phyloP scores from a whole-genome alignment of 768 basidiomycete species.

The Kwoniella shandongensis region DNA sequence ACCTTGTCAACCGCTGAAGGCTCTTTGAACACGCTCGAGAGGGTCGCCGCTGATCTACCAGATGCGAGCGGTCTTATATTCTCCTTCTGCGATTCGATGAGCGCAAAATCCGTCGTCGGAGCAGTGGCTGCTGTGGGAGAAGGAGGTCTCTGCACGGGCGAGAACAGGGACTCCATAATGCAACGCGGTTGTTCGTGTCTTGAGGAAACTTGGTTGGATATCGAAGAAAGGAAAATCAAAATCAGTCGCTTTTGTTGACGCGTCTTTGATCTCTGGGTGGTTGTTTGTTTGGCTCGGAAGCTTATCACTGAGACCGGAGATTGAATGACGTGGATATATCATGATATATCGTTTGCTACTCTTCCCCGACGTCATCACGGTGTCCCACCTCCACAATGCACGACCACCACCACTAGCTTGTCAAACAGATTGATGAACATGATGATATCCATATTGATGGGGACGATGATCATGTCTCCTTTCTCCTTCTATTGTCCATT shows the following conservation, averaged over 20 bases:
- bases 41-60: constrained; percentile 57
- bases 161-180: constrained; percentile 28
- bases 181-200: background rate
- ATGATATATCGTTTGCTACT: background rate
- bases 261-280: background rate
- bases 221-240: constrained; percentile 8
- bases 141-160: constrained; percentile 18
- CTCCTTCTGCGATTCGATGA: constrained; percentile 58
- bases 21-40: constrained; percentile 54
- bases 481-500: no score
- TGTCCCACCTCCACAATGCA: constrained; percentile 14
- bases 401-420: no score
- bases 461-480: no score
- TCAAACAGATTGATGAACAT: no score
- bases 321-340: constrained; percentile 8
- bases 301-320: background rate
- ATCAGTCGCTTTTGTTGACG: constrained; percentile 18
- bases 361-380: constrained; percentile 5
- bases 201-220: background rate
- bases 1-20: constrained; percentile 67
- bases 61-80: constrained; percentile 57
- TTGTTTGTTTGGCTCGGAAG: constrained; percentile 15
- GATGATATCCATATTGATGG: no score
- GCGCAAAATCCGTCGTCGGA: constrained; percentile 55
- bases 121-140: constrained; percentile 21